Base-by-base conservation (phyloP, 306 rosid species). In the Ormosia semicastrata region DNA sequence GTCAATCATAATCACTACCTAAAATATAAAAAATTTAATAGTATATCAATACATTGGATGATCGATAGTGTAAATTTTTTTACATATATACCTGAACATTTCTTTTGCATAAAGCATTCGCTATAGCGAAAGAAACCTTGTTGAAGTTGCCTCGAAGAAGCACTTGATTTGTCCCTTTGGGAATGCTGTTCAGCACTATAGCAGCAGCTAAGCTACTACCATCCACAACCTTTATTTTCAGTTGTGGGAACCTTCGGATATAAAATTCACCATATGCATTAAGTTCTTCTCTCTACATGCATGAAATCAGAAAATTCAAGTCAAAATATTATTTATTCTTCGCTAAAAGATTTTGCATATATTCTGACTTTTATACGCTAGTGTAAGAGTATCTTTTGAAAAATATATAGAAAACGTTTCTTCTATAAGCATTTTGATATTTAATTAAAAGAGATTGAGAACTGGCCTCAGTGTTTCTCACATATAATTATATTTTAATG, bases 121-220 rank as follows among this genome's bases (percentile, higher is more conserved):
- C 78, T 1, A 80, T 34, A 29, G 71, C 78, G 49, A 59, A 60
- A 12, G 77, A 57, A 80, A 59, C 44, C 72, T 80, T 80, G 36
- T 80, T 59, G 4, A 92, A 88, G 5, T 90, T 86, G 53, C 97
- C 94, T 65, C 86, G 74, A 2, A 92, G 85, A 18, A 90, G 63
- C 8, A 92, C 92, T 66, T 89, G 89, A 37, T 78, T 85, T 17
- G 94, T 84, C 29, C 77, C 88, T 77, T 85, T 81, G 5, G 94
- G 97, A 71, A 89, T 84, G 68, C 29, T 87, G 77, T 87, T 89
- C 3, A 89, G 76, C 2, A 88, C 73, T n/a, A 84, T 66, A 29
- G 85, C 91, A 17, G 79, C 91, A 8, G 86, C 90, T 3, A 89
- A 79, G 73, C 88, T 83, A 49, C 87, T 87, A 6, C 94, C 92